Evolutionary conservation across 331 rosid genomes (phyloP).

Genomic region (Telfairia occidentalis): DNA sequence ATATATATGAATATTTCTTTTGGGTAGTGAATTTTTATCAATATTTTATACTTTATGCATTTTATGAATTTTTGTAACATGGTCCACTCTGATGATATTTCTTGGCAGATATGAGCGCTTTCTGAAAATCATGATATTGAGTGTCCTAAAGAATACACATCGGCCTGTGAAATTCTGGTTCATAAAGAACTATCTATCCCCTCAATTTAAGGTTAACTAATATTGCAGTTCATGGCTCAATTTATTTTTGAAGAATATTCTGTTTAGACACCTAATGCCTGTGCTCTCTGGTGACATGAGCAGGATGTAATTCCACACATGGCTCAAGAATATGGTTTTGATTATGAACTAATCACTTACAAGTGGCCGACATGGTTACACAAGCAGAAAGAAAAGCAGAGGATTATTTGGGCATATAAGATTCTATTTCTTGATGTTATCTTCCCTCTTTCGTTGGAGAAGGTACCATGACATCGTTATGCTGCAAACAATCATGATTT

Average conservation of each 20-base stretch:
- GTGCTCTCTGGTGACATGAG: constrained; percentile 16
- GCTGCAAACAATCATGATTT: background rate
- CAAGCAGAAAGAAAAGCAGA: constrained; percentile 94
- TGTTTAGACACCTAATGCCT: background rate
- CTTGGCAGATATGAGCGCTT: constrained; percentile 86
- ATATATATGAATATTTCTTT: background rate
- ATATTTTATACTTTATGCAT: background rate
- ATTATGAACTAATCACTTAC: constrained; percentile 80
- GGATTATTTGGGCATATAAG: constrained; percentile 98
- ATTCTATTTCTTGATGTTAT: constrained; percentile 95
- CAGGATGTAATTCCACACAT: constrained; percentile 89
- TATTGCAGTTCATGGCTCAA: background rate
- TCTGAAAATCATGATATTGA: constrained; percentile 89
- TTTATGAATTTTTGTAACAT: background rate
- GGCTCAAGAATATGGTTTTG: constrained; percentile 91
- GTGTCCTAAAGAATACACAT: constrained; percentile 77
- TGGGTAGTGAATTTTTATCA: background rate
- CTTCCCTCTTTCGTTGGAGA: constrained; percentile 93
- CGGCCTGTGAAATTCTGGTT: constrained; percentile 99
- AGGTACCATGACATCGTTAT: constrained; percentile 34
- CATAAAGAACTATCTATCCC: constrained; percentile 95
- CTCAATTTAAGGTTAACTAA: constrained; percentile 75
- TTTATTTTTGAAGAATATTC: background rate
- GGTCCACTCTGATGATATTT: constrained; percentile 12
- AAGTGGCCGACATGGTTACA: constrained; percentile 99